Percentiles rank a stretch among this genome's conserved stretches.
These are phyloP conservation scores for Quercus ilex DNA, from an alignment of 306 rosid species.

Conservation along the genomic window DNA sequence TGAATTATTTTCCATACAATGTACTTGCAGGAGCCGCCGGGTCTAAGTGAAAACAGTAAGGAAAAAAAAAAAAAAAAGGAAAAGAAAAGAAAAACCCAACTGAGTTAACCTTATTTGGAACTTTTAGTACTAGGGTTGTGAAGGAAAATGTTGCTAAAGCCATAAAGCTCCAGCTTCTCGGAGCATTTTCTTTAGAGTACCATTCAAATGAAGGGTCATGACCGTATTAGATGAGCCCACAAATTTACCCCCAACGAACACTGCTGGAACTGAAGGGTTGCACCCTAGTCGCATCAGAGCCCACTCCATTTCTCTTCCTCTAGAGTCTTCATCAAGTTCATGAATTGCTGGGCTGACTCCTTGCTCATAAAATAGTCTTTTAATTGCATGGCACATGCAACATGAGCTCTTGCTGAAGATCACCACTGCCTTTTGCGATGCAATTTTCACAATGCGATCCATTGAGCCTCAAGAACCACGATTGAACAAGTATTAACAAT, in stretches of 20 bases:
- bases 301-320: slow-evolving; percentile 90
- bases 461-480: slow-evolving; percentile 16
- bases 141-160: slow-evolving; percentile 38
- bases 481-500: too few relatives aligned
- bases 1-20: slow-evolving; percentile 23
- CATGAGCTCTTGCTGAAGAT: slow-evolving; percentile 97
- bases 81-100: background rate
- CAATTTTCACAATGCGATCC: slow-evolving; percentile 74
- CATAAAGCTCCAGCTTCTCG: slow-evolving; percentile 92
- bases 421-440: slow-evolving; percentile 89
- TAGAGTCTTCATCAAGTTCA: slow-evolving; percentile 74
- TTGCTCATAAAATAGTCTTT: slow-evolving; percentile 83
- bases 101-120: slow-evolving; percentile 12
- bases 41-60: background rate
- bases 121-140: slow-evolving; percentile 4
- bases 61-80: background rate
- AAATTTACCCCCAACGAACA: slow-evolving; percentile 79
- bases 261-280: slow-evolving; percentile 84
- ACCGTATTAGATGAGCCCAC: slow-evolving; percentile 80
- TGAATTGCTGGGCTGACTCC: slow-evolving; percentile 83
- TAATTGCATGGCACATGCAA: slow-evolving; percentile 94
- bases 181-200: slow-evolving; percentile 78
- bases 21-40: slow-evolving; percentile 30
- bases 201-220: slow-evolving; percentile 92
- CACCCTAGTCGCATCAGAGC: slow-evolving; percentile 83